A percentile compares a stretch with the other conserved stretches of the same genome.
These are phyloP conservation scores for Albophoma yamanashiensis DNA, from an alignment of 2,329 filamentous ascomycete genomes.

Conservation along the genomic window DNA sequence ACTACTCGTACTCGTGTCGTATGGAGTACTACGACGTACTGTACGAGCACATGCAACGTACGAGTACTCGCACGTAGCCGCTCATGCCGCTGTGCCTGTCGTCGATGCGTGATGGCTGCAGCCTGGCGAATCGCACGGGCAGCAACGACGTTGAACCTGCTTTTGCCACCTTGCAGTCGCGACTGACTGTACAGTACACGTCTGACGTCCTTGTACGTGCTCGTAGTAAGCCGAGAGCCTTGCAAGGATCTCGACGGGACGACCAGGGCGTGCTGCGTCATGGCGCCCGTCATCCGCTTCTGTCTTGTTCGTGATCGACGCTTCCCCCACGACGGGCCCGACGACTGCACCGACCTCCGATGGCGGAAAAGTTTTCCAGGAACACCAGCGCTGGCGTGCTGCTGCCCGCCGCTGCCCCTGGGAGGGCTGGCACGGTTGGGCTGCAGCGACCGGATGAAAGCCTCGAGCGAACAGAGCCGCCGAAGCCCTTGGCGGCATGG, in stretches of 20 bases:
- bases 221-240: neutral
- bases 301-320: neutral
- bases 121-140: neutral
- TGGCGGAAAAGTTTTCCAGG: neutral
- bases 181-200: too few relatives aligned
- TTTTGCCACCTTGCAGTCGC: too few relatives aligned
- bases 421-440: neutral
- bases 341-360: neutral
- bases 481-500: neutral
- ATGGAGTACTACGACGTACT: too few relatives aligned
- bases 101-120: neutral
- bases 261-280: neutral
- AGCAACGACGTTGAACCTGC: neutral
- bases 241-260: neutral
- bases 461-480: neutral
- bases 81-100: too few relatives aligned
- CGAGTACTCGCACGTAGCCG: neutral
- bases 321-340: neutral
- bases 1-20: too few relatives aligned
- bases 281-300: neutral
- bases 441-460: neutral
- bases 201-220: too few relatives aligned
- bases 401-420: neutral
- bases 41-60: too few relatives aligned
- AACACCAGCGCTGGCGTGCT: neutral